A percentile compares a stretch with the other conserved stretches of the same genome.
These are phyloP conservation scores for Cladosporium sp. DNA, from an alignment of 2,329 filamentous ascomycete species.

Conservation along the genomic window DNA sequence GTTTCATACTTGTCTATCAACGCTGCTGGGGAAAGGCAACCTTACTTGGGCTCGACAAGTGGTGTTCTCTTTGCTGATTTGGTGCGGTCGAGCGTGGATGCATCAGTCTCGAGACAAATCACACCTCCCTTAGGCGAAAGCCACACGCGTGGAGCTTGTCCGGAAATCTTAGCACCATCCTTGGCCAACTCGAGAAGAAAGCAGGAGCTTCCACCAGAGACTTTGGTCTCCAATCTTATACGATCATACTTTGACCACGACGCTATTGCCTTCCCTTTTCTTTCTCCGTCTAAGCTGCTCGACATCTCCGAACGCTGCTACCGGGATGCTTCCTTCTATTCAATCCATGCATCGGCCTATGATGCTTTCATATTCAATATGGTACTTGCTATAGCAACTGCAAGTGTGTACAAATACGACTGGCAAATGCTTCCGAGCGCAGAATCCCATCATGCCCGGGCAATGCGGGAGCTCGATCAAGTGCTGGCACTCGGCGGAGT, in stretches of 20 bases:
- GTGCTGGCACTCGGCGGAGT: slow-evolving; percentile 35
- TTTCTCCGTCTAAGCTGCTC: slow-evolving; percentile 29
- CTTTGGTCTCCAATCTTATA: slow-evolving; percentile 33
- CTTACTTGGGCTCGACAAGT: slow-evolving; percentile 37
- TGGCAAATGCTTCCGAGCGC: slow-evolving; percentile 40
- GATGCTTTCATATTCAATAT: slow-evolving; percentile 41
- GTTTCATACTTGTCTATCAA: slow-evolving; percentile 40
- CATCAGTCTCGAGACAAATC: slow-evolving; percentile 9
- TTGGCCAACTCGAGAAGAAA: background rate
- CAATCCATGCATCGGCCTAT: slow-evolving; percentile 20
- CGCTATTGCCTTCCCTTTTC: slow-evolving; percentile 39
- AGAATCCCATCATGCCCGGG: slow-evolving; percentile 37
- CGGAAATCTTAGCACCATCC: background rate
- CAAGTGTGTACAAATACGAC: slow-evolving; percentile 40
- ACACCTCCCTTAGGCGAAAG: background rate
- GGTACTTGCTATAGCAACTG: slow-evolving; percentile 39
- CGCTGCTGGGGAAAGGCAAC: slow-evolving; percentile 37
- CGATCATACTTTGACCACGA: slow-evolving; percentile 40
- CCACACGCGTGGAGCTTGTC: too few relatives aligned
- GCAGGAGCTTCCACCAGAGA: slow-evolving; percentile 29
- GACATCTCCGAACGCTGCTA: slow-evolving; percentile 29
- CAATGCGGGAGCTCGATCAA: slow-evolving; percentile 33
- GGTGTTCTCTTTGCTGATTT: slow-evolving; percentile 39
- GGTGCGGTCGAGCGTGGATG: slow-evolving; percentile 26
- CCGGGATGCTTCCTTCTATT: slow-evolving; percentile 19